Percentiles rank a stretch among this genome's conserved stretches.
Conservation (phyloP, 2,329 filamentous ascomycete genomes). For the Incumbomyces lentus region DNA sequence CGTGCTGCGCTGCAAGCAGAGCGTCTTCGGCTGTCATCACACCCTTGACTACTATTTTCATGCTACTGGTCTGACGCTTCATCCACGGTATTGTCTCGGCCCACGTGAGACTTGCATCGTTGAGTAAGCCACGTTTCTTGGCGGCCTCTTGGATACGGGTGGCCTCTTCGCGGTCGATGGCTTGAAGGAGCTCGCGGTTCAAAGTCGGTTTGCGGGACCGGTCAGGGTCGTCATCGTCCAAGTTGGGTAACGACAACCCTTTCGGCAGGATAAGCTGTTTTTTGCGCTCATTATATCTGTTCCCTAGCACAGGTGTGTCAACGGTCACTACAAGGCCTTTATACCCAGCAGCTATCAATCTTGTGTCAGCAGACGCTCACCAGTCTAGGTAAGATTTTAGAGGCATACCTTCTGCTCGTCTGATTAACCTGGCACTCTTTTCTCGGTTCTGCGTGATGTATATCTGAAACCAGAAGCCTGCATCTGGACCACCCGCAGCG, state of each 20-base stretch:
- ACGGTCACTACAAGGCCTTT: constrained; percentile 46
- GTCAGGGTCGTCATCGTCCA: constrained; percentile 1
- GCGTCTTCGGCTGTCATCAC: constrained; percentile 27
- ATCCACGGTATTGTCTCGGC: constrained; percentile 17
- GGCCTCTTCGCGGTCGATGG: not conserved
- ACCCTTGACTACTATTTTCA: constrained; percentile 20
- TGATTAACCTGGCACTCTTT: constrained; percentile 32
- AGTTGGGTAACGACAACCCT: not conserved
- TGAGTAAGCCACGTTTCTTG: constrained; percentile 2
- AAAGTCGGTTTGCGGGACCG: not conserved
- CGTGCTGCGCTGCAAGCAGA: constrained; percentile 26
- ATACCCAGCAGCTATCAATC: too few relatives aligned
- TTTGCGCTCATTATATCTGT: constrained; percentile 43
- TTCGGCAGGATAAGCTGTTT: constrained; percentile 34
- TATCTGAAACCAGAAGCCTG: constrained; percentile 21
- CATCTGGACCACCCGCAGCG: constrained; percentile 30
- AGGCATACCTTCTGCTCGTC: constrained; percentile 32
- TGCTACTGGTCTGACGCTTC: constrained; percentile 7
- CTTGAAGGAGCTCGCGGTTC: constrained; percentile 4
- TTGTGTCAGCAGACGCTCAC: too few relatives aligned
- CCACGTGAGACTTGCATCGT: constrained; percentile 46
- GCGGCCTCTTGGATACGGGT: not conserved
- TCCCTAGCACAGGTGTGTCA: constrained; percentile 44
- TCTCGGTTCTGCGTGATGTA: constrained; percentile 42
- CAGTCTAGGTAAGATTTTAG: too few relatives aligned